Evolutionary conservation across 169 alveolate species (phyloP).

Genomic region (Babesia sp.): DNA sequence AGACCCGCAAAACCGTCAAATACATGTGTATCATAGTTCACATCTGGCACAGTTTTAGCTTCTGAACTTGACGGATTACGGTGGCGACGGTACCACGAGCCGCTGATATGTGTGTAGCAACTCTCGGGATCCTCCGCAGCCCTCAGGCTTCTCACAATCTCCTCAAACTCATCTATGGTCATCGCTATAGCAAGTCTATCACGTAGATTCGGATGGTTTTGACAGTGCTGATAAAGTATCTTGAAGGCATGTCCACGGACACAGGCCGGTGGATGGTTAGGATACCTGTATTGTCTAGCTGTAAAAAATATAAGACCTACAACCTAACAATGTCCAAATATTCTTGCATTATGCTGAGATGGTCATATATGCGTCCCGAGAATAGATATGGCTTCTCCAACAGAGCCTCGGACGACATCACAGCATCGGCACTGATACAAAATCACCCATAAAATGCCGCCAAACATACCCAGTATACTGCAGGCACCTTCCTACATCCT

Average conservation of each 20-base stretch:
- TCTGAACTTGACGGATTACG: background rate
- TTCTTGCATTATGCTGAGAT: conserved; percentile 55
- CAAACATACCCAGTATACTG: conserved; percentile 85
- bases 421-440: conserved; percentile 82
- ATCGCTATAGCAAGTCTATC: conserved; percentile 34
- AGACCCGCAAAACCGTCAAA: conserved; percentile 10
- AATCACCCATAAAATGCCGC: background rate
- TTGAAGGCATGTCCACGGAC: conserved; percentile 62
- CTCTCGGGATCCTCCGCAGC: background rate
- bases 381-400: conserved; percentile 87
- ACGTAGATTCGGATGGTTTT: conserved; percentile 49
- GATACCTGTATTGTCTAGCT: conserved; percentile 11
- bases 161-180: conserved; percentile 43
- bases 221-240: conserved; percentile 39
- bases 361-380: conserved; percentile 62
- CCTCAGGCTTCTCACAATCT: conserved; percentile 16
- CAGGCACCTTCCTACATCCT: conserved; percentile 84
- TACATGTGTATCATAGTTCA: conserved; percentile 5
- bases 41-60: background rate
- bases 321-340: conserved; percentile 39
- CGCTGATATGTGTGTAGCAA: conserved; percentile 22
- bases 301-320: background rate
- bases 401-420: conserved; percentile 89
- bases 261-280: conserved; percentile 52
- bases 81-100: conserved; percentile 38